phyloP scores from a whole-genome alignment of 192 early-diverging fungal species.

The Coemansia sp. region DNA sequence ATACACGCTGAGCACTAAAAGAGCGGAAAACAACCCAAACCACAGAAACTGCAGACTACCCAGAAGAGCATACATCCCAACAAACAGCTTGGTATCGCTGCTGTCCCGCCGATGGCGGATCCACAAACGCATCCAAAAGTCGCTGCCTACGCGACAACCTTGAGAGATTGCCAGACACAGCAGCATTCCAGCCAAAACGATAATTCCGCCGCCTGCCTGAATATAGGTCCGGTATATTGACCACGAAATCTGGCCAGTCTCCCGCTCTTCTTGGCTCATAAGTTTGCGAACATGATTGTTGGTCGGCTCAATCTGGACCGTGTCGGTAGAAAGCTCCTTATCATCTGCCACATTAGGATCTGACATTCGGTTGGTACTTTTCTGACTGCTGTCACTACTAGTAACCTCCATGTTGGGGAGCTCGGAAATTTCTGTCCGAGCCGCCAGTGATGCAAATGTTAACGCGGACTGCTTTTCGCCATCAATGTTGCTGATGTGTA shows the following conservation, averaged over 20 bases:
- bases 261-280: conserved; percentile 82
- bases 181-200: conserved; percentile 20
- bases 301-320: not conserved
- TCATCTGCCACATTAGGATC: not conserved
- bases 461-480: not conserved
- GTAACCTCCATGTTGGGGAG: not conserved
- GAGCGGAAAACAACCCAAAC: conserved; percentile 30
- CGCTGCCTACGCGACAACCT: conserved; percentile 47
- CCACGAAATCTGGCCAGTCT: conserved; percentile 65
- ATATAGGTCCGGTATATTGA: conserved; percentile 63
- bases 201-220: conserved; percentile 27
- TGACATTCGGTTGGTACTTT: not conserved
- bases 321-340: not conserved
- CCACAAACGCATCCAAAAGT: conserved; percentile 71
- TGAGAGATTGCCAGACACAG: conserved; percentile 28
- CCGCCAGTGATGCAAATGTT: not conserved
- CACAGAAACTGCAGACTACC: conserved; percentile 62
- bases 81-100: conserved; percentile 50
- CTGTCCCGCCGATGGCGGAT: conserved; percentile 35
- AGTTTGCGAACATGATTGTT: conserved; percentile 23
- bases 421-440: not conserved
- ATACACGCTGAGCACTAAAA: conserved; percentile 23
- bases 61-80: conserved; percentile 66
- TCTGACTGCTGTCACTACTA: not conserved
- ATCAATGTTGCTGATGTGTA: not conserved